Evolutionary conservation across 192 early-diverging fungal genomes (phyloP).

Genomic region (Umbelopsis vinacea): DNA sequence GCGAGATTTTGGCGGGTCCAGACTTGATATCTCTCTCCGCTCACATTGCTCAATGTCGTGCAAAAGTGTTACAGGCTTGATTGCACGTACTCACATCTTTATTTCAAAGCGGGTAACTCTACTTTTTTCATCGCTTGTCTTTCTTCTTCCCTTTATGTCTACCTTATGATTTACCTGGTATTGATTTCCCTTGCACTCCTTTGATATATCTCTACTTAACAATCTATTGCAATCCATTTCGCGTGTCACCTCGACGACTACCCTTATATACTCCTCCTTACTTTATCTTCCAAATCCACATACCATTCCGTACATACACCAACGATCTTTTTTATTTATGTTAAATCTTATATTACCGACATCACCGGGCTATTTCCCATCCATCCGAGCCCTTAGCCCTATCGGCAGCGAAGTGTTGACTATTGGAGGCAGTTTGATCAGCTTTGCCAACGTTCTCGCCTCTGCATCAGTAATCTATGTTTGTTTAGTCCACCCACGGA

Average conservation of each 20-base stretch:
- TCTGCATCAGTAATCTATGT: not conserved
- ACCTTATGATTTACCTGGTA: conserved; percentile 8
- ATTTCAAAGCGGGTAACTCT: not conserved
- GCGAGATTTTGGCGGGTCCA: not conserved
- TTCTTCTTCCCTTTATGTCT: not conserved
- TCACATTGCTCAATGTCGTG: conserved; percentile 13
- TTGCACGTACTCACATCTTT: not conserved
- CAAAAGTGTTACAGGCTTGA: conserved; percentile 14
- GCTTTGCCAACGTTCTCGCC: conserved; percentile 9
- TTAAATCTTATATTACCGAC: not conserved
- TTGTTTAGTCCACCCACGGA: not conserved
- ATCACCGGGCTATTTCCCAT: not conserved
- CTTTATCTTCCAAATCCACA: not conserved
- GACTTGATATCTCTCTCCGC: not conserved
- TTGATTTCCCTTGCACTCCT: not conserved
- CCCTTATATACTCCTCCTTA: too few species aligned
- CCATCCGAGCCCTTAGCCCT: conserved; percentile 2
- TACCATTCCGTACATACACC: not conserved
- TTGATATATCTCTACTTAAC: not conserved
- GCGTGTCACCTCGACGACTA: too few species aligned
- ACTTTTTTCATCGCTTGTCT: not conserved
- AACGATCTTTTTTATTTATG: not conserved
- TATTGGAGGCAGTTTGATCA: conserved; percentile 16
- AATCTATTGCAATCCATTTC: too few species aligned
- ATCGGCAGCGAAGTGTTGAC: not conserved